Evolutionary conservation across 345 rosid genomes (phyloP), one percentile per base, ranked within the genome.

Genomic region (Eucalyptus pauciflora): DNA sequence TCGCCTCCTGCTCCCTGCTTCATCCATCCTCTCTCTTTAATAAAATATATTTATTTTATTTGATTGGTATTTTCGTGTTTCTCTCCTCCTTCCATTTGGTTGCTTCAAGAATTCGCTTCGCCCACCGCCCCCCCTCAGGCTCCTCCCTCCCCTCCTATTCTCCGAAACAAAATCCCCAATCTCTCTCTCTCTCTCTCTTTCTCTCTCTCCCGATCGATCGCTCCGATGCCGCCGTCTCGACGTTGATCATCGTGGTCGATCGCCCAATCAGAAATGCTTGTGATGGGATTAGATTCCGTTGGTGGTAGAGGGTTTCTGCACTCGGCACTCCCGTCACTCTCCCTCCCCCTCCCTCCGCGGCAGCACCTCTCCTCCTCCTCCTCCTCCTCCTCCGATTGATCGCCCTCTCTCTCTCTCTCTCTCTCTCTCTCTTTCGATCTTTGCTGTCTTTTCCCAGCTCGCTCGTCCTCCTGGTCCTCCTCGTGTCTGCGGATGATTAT

Each of bases 251-350:
- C 58, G 58, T 7, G 25, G 86, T 20, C 27, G 86, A 80, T 88
- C 31, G 50, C 58, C 33, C 13, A 87, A 49, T 69, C 56, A 37
- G 86, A 58, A 50, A 56, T 46, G 56, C 76, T n/a, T 11, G 88
- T 15, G 62, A 87, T 62, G 67, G 86, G 86, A 85, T 87, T 69
- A 13, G 87, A 96, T 92, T 96, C 96, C 85, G 95, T 92, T 86
- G 99, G 99, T 89, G 99, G 99, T 86, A 91, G 87, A 89, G 91
- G 91, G 71, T 83, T 87, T 85, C 89, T 87, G 87, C 89, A 88
- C 85, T 91, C 88, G 41, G 86, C 89, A 48, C 85, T 54, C 79
- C 52, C n/a, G 1, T 79, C 86, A 50, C 64, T 51, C 58, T 16
- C n/a, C 58, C 71, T 80, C n/a, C 51, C 41, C 22, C 22, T 18